Evolutionary conservation across 257 asterid genomes (phyloP).

Genomic region (Plantago elongata): DNA sequence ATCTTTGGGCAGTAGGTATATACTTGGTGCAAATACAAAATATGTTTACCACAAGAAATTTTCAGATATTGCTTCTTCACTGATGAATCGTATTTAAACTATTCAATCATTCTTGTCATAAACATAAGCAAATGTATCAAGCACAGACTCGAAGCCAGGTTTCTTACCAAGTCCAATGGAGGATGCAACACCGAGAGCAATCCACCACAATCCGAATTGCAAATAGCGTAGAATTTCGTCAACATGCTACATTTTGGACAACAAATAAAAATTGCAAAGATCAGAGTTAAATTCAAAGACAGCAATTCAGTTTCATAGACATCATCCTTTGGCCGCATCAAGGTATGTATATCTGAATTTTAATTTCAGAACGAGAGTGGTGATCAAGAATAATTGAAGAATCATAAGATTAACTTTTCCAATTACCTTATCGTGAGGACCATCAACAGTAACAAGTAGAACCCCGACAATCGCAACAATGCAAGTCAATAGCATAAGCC

Average conservation of each 20-base stretch:
- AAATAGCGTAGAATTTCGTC: conserved; percentile 61
- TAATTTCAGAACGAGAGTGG: not conserved
- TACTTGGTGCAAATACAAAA: too few relatives aligned
- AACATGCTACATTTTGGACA: conserved; percentile 50
- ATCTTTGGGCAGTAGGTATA: too few relatives aligned
- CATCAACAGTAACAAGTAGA: conserved; percentile 36
- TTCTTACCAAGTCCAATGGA: conserved; percentile 92
- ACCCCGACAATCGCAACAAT: conserved; percentile 34
- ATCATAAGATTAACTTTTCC: not conserved
- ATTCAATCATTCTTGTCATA: not conserved
- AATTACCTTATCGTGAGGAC: conserved; percentile 60
- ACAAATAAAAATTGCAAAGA: conserved; percentile 2
- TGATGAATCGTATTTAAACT: too few relatives aligned
- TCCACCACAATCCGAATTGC: conserved; percentile 88
- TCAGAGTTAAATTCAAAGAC: not conserved
- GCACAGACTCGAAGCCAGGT: conserved; percentile 8
- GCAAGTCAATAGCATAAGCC: conserved; percentile 37
- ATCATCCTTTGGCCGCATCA: conserved; percentile 1
- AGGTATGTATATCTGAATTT: conserved; percentile 6
- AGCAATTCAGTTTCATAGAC: not conserved
- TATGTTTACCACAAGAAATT: too few relatives aligned
- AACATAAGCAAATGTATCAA: conserved; percentile 15
- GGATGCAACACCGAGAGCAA: conserved; percentile 96
- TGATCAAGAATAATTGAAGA: conserved; percentile 1
- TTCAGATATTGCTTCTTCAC: too few relatives aligned